Base-by-base conservation (phyloP, 257 asterid genomes). In the Fraxinus americana region DNA sequence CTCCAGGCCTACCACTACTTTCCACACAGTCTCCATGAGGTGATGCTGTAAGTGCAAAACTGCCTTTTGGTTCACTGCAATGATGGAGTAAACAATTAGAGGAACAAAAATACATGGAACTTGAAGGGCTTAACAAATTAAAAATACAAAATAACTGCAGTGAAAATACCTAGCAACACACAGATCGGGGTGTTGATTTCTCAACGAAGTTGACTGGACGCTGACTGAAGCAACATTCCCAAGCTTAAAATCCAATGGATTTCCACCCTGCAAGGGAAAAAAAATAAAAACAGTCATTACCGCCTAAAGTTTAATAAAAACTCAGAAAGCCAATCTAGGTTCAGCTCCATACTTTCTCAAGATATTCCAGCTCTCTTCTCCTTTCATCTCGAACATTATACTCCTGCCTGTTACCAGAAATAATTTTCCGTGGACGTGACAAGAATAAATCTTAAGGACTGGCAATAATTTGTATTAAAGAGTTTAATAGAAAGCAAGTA, bases 11-110 rank as follows among this genome's bases (percentile, higher is more conserved):
- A 79, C 94, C 98, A 79, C 96, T 93, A 83, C 98, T 93, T 84
- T 95, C 97, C 83, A 90, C 91, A 70, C 98, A 92, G 88, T 95
- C 98, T 78, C 98, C 98, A 86, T 87, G 97, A 78, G 93, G 91
- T 32, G 99, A 95, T 75, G 97, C 86, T 72, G 91, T 85, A 80
- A 86, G 81, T 83, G 96, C 92, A 86, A 88, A 88, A 87, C 97
- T 93, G 70, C 94, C 93, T 88, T 89, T 95, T 77, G 92, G 96
- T 84, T 92, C 96, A 79, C 99, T 95, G 88, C 25, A 78, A 82
- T 7, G 70, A 74, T 81, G 80, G 12, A 82, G 43, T 25, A 71
- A 80, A 23, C 23, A 50, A 83, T 63, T 71, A 85, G 75, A 79
- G 69, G 77, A 83, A 74, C 45, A 59, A 25, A 65, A 59, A 50